These are phyloP conservation scores for Thalassiosira allenii DNA, from an alignment of 352 stramenopile genomes.

Conservation along the genomic window DNA sequence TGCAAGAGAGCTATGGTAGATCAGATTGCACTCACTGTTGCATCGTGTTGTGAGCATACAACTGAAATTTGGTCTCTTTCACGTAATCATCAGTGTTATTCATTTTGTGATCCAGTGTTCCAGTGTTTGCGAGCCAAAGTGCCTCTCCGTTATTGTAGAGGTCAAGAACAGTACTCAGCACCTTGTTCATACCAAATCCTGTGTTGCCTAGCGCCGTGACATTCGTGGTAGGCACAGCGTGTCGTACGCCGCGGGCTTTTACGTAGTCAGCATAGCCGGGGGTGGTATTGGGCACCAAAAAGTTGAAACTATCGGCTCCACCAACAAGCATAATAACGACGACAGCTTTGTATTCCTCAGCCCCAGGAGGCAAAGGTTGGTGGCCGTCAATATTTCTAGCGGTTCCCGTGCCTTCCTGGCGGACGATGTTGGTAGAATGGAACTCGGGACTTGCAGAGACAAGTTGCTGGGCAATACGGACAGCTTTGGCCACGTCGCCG, in stretches of 20 bases:
- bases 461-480: conserved; percentile 44
- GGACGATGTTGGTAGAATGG: conserved; percentile 29
- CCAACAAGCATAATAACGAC: conserved; percentile 69
- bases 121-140: conserved; percentile 73
- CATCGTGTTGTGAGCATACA: conserved; percentile 76
- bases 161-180: conserved; percentile 47
- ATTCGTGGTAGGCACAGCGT: too few relatives aligned
- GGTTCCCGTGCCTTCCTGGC: background rate
- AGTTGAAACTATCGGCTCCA: conserved; percentile 73
- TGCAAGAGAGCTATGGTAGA: background rate
- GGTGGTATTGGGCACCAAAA: conserved; percentile 75
- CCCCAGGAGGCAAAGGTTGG: too few relatives aligned
- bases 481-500: conserved; percentile 19
- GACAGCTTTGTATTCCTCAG: too few relatives aligned
- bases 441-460: conserved; percentile 61
- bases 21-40: conserved; percentile 23
- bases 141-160: conserved; percentile 70
- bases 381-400: background rate
- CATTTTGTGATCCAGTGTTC: conserved; percentile 58
- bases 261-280: conserved; percentile 58
- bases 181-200: conserved; percentile 68
- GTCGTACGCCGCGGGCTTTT: conserved; percentile 35
- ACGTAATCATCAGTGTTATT: conserved; percentile 51
- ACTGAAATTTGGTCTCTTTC: conserved; percentile 23
- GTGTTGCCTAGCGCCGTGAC: too few relatives aligned